A percentile compares a stretch with the other conserved stretches of the same genome.
Conservation (phyloP, 768 basidiomycete species). For the Lactifluus echinatus region DNA sequence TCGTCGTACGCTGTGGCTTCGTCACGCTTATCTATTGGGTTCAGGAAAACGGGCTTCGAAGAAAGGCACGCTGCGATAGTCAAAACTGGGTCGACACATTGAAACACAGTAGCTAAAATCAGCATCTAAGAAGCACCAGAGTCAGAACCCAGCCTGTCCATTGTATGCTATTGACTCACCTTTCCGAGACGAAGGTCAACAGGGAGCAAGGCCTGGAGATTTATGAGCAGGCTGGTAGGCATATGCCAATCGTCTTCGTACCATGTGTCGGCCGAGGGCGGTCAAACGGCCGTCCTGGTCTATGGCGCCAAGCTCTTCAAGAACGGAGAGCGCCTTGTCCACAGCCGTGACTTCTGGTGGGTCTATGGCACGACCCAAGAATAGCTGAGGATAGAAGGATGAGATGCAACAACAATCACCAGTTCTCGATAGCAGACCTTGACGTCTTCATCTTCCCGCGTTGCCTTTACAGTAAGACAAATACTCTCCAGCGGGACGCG, state of each 20-base stretch:
- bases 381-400: conserved; percentile 33
- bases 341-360: conserved; percentile 72
- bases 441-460: conserved; percentile 69
- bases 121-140: conserved; percentile 58
- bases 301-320: conserved; percentile 75
- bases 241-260: conserved; percentile 24
- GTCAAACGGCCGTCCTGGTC: conserved; percentile 57
- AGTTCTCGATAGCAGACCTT: conserved; percentile 35
- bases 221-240: not conserved
- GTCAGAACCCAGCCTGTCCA: not conserved
- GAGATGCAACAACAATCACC: not conserved
- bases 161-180: conserved; percentile 29
- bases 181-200: conserved; percentile 84
- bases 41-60: conserved; percentile 79
- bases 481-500: conserved; percentile 80
- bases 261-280: conserved; percentile 75
- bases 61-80: conserved; percentile 79
- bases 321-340: conserved; percentile 62
- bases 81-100: conserved; percentile 71
- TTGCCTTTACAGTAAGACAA: conserved; percentile 73
- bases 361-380: conserved; percentile 69
- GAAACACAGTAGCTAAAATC: conserved; percentile 74
- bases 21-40: conserved; percentile 75
- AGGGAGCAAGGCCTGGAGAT: conserved; percentile 65
- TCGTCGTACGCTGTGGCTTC: conserved; percentile 54